These are phyloP conservation scores for Citeromyces siamensis DNA, from an alignment of 1,139 yeast genomes.

Conservation along the genomic window DNA sequence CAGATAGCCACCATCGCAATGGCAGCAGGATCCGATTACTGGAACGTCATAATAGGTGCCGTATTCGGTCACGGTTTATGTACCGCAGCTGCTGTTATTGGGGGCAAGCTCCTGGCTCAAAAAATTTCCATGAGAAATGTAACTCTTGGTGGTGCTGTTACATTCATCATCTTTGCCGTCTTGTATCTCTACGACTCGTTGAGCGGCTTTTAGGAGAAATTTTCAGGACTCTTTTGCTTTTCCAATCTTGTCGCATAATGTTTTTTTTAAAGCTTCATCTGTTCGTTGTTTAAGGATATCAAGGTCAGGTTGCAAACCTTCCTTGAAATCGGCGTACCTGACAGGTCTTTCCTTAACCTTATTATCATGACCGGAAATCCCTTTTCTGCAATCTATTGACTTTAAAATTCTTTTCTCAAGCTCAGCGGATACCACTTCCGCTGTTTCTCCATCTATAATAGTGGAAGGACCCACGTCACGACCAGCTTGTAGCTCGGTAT, in stretches of 20 bases:
- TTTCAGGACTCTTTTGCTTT: slow-evolving; percentile 1
- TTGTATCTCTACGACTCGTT: slow-evolving; percentile 64
- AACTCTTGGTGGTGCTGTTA: slow-evolving; percentile 80
- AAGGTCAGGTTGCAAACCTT: slow-evolving; percentile 23
- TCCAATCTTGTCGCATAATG: slow-evolving; percentile 16
- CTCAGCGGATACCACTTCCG: slow-evolving; percentile 6
- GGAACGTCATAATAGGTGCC: slow-evolving; percentile 85
- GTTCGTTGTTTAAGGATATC: slow-evolving; percentile 19
- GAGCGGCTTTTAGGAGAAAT: slow-evolving; percentile 7
- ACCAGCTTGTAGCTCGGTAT: too few species aligned
- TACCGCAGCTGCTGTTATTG: slow-evolving; percentile 84
- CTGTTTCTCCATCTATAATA: not conserved
- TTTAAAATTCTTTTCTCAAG: slow-evolving; percentile 5
- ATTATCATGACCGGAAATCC: slow-evolving; percentile 5
- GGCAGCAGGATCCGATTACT: slow-evolving; percentile 95
- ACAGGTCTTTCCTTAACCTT: slow-evolving; percentile 11
- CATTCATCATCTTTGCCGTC: slow-evolving; percentile 73
- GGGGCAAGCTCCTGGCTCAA: slow-evolving; percentile 84
- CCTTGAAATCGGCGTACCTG: slow-evolving; percentile 25
- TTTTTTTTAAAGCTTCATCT: slow-evolving; percentile 15
- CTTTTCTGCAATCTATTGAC: slow-evolving; percentile 4
- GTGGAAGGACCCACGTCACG: not conserved
- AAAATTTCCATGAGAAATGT: slow-evolving; percentile 86
- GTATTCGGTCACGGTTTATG: slow-evolving; percentile 86
- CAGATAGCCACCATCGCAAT: slow-evolving; percentile 97